Evolutionary conservation across 805 yeast genomes (phyloP).

Genomic region (Lipomyces lipofer): DNA sequence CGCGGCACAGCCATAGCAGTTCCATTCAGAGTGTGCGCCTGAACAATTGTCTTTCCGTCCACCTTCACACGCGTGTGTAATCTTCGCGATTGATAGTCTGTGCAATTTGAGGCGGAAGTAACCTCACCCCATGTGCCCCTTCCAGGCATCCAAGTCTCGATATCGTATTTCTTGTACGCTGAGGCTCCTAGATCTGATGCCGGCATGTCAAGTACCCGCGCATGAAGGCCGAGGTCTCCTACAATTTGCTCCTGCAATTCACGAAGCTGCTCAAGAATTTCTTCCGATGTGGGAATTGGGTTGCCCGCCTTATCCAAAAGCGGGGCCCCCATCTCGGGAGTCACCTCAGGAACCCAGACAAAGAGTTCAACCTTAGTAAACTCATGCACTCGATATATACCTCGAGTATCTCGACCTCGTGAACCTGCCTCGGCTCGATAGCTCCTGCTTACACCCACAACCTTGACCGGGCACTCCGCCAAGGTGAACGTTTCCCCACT

Average conservation of each 20-base stretch:
- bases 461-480: constrained; percentile 53
- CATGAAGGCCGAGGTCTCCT: constrained; percentile 67
- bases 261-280: constrained; percentile 60
- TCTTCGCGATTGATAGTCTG: constrained; percentile 86
- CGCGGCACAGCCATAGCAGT: constrained; percentile 96
- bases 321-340: constrained; percentile 37
- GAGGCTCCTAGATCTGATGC: constrained; percentile 90
- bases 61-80: constrained; percentile 62
- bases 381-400: constrained; percentile 92
- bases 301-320: not conserved
- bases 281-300: constrained; percentile 41
- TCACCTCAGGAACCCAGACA: constrained; percentile 50
- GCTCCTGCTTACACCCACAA: constrained; percentile 81
- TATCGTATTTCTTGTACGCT: constrained; percentile 86
- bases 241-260: constrained; percentile 66
- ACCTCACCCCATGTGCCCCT: constrained; percentile 91
- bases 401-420: constrained; percentile 87
- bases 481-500: constrained; percentile 51
- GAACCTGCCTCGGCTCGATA: constrained; percentile 98
- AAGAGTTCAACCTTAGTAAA: constrained; percentile 93
- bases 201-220: constrained; percentile 86
- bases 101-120: constrained; percentile 87
- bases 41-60: constrained; percentile 40
- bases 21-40: constrained; percentile 85
- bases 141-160: constrained; percentile 99